Evolutionary conservation across 2,329 filamentous ascomycete species (phyloP), one percentile per base, ranked within the genome.

Genomic region (Xenosphaeropsis pyriputrescens): DNA sequence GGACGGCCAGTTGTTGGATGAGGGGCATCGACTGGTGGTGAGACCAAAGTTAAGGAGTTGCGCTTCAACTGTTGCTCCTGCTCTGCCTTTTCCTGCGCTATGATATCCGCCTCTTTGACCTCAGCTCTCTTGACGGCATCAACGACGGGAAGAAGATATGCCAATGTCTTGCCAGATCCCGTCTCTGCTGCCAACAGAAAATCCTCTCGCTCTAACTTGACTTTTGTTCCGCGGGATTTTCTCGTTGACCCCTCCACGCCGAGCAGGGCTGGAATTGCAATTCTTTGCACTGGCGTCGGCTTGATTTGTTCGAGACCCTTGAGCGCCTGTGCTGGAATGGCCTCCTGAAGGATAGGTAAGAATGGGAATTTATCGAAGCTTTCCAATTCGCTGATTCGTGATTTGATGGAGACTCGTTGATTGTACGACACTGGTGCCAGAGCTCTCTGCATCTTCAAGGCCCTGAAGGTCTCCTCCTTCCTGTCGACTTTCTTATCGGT

Each of bases 131-230:
- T 98, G 50, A 98, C 59, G 7, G 84, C 82, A 58, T 98, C 77
- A 37, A 98, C 67, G 13, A 79, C 70, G 0, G 91, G 93, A 5
- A 95, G 60, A 5, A 96, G 64, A 54, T 98, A 98, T 7, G 91
- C 85, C 43, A 98, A 65, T 1, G 91, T 98, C 65, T 98, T 98
- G 42, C 91, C 91, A 1, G 91, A 96, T 11, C 91, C 91, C 0
- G 91, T 98, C 64, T 98, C 91, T 9, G 91, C 91, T 4, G 91
- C 91, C 36, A 98, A 67, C 11, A 98, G 68, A 53, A 85, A 95
- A 60, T 64, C 70, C 42, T 61, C 59, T 46, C 52, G 68, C 39
- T 44, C 54, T n/a, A n/a, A n/a, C 45, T 59, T 54, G 36, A 36
- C 45, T 56, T 53, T 53, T 50, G 41, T 43, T 37, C 49, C 52